Conservation (phyloP, 352 stramenopile genomes). For the Blastocystis hominis region DNA sequence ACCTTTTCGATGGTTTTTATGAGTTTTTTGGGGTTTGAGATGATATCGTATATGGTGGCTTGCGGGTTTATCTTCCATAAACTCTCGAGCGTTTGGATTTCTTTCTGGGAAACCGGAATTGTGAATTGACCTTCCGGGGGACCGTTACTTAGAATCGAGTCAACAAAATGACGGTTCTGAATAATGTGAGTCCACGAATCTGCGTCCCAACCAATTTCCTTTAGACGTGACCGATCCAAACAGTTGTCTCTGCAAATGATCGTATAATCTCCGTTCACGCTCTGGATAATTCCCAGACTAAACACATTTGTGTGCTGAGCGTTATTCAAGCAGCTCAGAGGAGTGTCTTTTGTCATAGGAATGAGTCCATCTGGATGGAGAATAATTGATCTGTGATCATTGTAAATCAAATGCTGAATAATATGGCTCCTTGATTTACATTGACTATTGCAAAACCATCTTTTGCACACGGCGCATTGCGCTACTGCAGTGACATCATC, state of each 20-base stretch:
- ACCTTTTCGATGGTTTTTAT: constrained; percentile 75
- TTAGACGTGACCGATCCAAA: constrained; percentile 86
- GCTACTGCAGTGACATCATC: constrained; percentile 25
- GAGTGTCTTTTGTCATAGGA: constrained; percentile 85
- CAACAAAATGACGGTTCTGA: constrained; percentile 86
- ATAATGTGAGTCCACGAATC: constrained; percentile 93
- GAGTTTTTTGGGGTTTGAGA: constrained; percentile 73
- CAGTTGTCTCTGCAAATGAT: constrained; percentile 93
- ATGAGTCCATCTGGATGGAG: constrained; percentile 75
- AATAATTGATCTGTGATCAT: constrained; percentile 65
- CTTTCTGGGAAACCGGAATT: constrained; percentile 81
- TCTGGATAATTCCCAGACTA: constrained; percentile 88
- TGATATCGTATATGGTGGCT: constrained; percentile 86
- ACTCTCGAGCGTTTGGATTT: constrained; percentile 77
- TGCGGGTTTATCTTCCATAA: constrained; percentile 91
- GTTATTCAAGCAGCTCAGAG: constrained; percentile 96
- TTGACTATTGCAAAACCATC: constrained; percentile 53
- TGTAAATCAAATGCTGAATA: constrained; percentile 55
- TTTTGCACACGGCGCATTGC: constrained; percentile 6
- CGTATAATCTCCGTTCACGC: constrained; percentile 83
- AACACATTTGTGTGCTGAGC: constrained; percentile 94
- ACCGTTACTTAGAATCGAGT: constrained; percentile 86
- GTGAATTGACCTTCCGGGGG: constrained; percentile 72
- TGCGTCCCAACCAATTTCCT: constrained; percentile 98
- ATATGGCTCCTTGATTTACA: constrained; percentile 43